Percentiles rank a stretch among this genome's conserved stretches.
Conservation (phyloP, 1,139 yeast genomes). For the Sugiyamaella novakii region DNA sequence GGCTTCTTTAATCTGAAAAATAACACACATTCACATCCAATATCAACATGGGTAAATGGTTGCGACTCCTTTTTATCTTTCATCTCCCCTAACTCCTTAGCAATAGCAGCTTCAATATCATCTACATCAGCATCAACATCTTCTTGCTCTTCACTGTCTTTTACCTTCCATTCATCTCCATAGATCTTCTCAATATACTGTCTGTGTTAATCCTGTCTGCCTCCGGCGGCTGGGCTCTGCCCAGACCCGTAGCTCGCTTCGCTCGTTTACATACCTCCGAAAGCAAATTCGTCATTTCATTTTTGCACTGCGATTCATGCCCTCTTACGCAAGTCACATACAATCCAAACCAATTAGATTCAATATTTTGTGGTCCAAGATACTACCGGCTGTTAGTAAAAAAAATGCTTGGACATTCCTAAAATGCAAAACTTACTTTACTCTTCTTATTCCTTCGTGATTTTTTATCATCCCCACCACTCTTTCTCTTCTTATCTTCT, state of each 20-base stretch:
- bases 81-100: constrained; percentile 64
- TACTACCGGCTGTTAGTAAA: constrained; percentile 17
- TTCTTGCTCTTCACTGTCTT: constrained; percentile 41
- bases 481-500: constrained; percentile 14
- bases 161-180: constrained; percentile 44
- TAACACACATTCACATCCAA: constrained; percentile 79
- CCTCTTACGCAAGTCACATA: constrained; percentile 86
- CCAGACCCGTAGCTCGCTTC: constrained; percentile 5
- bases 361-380: constrained; percentile 43
- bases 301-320: constrained; percentile 71
- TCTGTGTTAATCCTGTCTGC: constrained; percentile 23
- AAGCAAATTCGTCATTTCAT: constrained; percentile 68
- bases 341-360: constrained; percentile 80
- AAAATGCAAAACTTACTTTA: constrained; percentile 17
- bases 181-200: constrained; percentile 37
- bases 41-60: constrained; percentile 59
- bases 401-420: not conserved
- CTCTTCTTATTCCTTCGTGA: constrained; percentile 24
- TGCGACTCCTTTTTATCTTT: constrained; percentile 47
- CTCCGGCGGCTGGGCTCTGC: constrained; percentile 27
- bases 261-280: constrained; percentile 44
- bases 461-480: constrained; percentile 23
- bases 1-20: constrained; percentile 82
- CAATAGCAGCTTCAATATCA: constrained; percentile 70
- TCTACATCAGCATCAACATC: constrained; percentile 47